Base-by-base conservation (phyloP, 2,329 filamentous ascomycete genomes). In the Sphaerostilbella broomeana region DNA sequence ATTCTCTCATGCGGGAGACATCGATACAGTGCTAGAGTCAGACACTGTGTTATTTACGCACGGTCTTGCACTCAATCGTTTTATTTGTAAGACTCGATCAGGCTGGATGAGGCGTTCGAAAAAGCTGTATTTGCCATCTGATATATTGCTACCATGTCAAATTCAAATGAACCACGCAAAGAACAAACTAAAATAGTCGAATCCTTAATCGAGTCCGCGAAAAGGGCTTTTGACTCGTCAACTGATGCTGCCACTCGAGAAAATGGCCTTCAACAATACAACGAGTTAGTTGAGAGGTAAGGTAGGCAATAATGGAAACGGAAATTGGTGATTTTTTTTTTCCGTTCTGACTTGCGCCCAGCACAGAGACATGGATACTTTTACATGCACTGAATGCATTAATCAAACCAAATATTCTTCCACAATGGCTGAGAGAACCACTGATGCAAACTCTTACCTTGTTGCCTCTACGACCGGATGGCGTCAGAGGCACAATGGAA, bases 401-500 rank as follows among this genome's bases (percentile, higher is more conserved):
- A 15, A 73, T 84, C 22, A 77, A 82, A 44, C 79, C 81, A 9
- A 70, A 70, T 40, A 58, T 69, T 17, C 68, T 74, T 12, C 77
- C 78, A 9, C 49, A 59, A 55, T 83, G 77, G 77, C 64, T 85
- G n/a, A 73, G 72, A 29, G 49, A 67, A 13, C 68, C 68, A 28
- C 54, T 86, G 2, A 65, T 80, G 49, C 68, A 68, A 41, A 66
- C 73, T 10, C 65, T 86, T 30, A 77, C 79, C 2, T 55, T 68
- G 10, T 53, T 86, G 8, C 81, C 82, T 1, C 64, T 84, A 18
- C 68, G 81, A 4, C 61, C 65, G 3, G 70, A 77, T 45, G 82
- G 82, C 13, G 78, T 86, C 11, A 72, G 81, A 22, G 72, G 76
- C 18, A 81, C 78, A 0, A 67, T 86, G 45, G 81, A 86, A 52